Evolutionary conservation across 805 yeast genomes (phyloP), one percentile per base, ranked within the genome.

Genomic region (Candida manassasensis): DNA sequence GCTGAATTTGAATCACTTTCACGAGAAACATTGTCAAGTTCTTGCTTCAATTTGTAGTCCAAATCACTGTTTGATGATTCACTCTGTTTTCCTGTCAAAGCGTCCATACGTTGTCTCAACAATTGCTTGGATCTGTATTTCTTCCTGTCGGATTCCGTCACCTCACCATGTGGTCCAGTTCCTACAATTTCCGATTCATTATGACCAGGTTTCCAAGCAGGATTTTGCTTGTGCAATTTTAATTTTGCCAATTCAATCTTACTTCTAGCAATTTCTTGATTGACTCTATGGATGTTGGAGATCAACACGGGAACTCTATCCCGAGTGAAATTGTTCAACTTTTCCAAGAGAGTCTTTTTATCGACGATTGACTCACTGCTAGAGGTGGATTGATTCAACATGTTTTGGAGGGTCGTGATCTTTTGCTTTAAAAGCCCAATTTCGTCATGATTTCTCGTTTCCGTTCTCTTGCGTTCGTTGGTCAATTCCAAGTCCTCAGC

Each of bases 71-170:
- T 69, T 3, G 63, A 64, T 28, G 64, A 56, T 18, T 8, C 15
- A 10, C 21, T 10, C 12, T 22, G 4, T 49, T 79, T 82, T 4
- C 96, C 96, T 0, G 97, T 89, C 49, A 90, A 72, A 3, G 90
- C 86, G 19, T 96, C 95, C 95, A 90, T 88, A 47, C 95, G 75
- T 34, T 89, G 84, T 43, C 80, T 79, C 47, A 93, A 67, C 38
- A 79, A 62, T 27, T 90, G 94, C 52, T 84, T 82, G 27, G 85
- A 80, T 47, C 75, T 81, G 26, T 90, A 93, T 48, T 84, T 83
- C 43, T 84, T 75, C 40, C 84, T 74, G 53, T 89, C 97, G 10
- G 77, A 61, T 17, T 85, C 96, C 3, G 97, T 89, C 6, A 87
- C 75, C 40, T 78, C 77, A 19, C 97, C 97, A 50, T 82, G 78